Evolutionary conservation across 2,329 filamentous ascomycete genomes (phyloP).

Genomic region (Ramularia endophylla): DNA sequence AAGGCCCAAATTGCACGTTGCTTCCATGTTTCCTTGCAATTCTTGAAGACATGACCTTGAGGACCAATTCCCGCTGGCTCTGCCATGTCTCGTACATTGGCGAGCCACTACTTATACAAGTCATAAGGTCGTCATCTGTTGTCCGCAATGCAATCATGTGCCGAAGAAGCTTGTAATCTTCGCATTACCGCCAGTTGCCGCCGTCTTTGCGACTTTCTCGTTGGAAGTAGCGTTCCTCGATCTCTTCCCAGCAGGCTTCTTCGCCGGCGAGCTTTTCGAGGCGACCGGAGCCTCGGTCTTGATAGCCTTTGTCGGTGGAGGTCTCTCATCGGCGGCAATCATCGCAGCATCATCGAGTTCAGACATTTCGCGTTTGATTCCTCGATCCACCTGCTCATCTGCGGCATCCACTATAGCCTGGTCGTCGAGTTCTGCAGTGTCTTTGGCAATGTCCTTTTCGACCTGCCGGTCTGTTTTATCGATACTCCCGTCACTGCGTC

Average conservation of each 20-base stretch:
- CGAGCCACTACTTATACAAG: too few species aligned
- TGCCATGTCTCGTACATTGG: too few species aligned
- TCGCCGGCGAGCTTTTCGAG: constrained; percentile 14
- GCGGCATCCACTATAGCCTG: constrained; percentile 19
- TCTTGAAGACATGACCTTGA: too few species aligned
- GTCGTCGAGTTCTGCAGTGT: constrained; percentile 34
- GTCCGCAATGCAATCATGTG: constrained; percentile 37
- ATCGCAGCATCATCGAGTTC: constrained; percentile 30
- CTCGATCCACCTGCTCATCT: constrained; percentile 24
- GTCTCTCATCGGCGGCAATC: constrained; percentile 20
- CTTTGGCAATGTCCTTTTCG: constrained; percentile 37
- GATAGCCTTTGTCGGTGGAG: constrained; percentile 35
- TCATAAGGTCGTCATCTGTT: constrained; percentile 6
- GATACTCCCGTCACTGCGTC: constrained; percentile 26
- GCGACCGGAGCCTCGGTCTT: constrained; percentile 26
- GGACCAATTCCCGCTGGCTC: too few species aligned
- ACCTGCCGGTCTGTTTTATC: constrained; percentile 14
- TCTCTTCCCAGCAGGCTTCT: constrained; percentile 32
- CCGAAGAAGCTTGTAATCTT: constrained; percentile 55
- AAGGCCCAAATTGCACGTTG: too few species aligned
- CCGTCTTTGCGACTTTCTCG: constrained; percentile 41
- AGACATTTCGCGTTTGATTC: constrained; percentile 46
- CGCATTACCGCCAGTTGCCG: constrained; percentile 45
- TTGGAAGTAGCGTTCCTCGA: constrained; percentile 54
- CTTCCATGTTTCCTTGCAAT: too few species aligned